A percentile compares a stretch with the other conserved stretches of the same genome.
These are phyloP conservation scores for Corrigiola litoralis DNA, from an alignment of 179 eudicot genomes.

Conservation along the genomic window DNA sequence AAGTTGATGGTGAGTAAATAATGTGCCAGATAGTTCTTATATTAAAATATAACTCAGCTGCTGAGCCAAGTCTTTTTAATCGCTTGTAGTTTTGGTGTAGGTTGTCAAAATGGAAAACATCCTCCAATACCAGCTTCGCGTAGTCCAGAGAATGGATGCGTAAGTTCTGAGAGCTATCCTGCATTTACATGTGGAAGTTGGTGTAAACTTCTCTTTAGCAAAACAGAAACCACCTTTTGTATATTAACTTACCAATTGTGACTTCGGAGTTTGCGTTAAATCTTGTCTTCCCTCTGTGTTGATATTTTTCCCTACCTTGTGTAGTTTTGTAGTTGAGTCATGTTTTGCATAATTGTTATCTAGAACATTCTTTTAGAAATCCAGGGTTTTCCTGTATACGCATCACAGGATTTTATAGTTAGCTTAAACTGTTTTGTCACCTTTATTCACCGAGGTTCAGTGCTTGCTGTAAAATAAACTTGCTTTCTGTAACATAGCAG, in stretches of 20 bases:
- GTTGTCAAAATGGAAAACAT: constrained; percentile 56
- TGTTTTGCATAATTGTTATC: neutral
- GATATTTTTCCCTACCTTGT: neutral
- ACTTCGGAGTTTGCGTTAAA: neutral
- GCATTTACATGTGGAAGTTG: too few species aligned
- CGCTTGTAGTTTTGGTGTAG: constrained; percentile 34
- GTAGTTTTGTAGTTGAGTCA: neutral
- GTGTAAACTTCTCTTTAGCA: neutral
- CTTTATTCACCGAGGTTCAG: neutral
- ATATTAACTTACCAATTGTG: too few species aligned
- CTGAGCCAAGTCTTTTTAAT: constrained; percentile 1
- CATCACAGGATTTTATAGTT: too few species aligned
- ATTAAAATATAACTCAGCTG: neutral
- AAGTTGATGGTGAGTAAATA: constrained; percentile 65
- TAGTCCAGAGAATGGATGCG: constrained; percentile 69
- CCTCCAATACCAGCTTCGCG: constrained; percentile 48
- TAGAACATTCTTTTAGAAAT: too few species aligned
- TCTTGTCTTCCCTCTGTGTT: neutral
- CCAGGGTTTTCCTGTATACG: too few species aligned
- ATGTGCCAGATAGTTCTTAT: neutral
- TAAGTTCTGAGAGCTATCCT: constrained; percentile 37
- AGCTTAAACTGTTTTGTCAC: neutral
- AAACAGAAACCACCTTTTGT: neutral
- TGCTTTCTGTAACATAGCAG: too few species aligned
- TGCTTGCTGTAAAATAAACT: neutral